A percentile compares a stretch with the other conserved stretches of the same genome.
These are phyloP conservation scores for Zelopaecilomyces penicillatus DNA, from an alignment of 2,329 filamentous ascomycete species.

Conservation along the genomic window DNA sequence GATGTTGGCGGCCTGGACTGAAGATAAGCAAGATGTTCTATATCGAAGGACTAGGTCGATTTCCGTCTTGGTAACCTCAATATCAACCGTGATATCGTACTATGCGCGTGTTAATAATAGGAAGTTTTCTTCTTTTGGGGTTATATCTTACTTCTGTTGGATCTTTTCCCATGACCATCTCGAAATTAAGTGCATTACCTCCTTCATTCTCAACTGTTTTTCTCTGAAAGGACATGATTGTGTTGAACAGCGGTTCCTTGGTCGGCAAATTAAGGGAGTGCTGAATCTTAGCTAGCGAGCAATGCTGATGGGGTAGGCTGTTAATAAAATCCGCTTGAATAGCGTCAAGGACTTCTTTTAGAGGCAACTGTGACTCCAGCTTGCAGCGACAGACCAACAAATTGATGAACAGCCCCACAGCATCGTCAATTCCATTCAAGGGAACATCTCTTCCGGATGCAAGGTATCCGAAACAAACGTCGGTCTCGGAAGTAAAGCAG, in stretches of 20 bases:
- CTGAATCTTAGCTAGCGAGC: conserved; percentile 30
- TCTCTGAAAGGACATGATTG: conserved; percentile 1
- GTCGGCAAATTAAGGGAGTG: not conserved
- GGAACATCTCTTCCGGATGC: conserved; percentile 14
- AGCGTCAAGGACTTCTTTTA: conserved; percentile 14
- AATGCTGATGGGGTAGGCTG: conserved; percentile 40
- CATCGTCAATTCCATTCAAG: conserved; percentile 10
- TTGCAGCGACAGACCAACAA: conserved; percentile 45
- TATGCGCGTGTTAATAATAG: not conserved
- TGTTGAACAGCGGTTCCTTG: conserved; percentile 2
- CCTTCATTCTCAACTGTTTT: not conserved
- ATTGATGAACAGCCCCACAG: conserved; percentile 27
- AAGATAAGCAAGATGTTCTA: not conserved
- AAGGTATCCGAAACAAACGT: conserved; percentile 40
- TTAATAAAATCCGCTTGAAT: conserved; percentile 34
- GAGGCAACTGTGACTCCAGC: conserved; percentile 13
- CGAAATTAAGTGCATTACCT: not conserved
- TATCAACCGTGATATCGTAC: not conserved
- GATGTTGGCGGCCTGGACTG: not conserved
- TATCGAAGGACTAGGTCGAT: not conserved
- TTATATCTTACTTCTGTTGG: conserved; percentile 1
- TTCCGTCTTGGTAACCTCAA: not conserved
- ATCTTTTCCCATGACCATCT: not conserved
- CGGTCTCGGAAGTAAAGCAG: conserved; percentile 35
- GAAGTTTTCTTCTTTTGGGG: not conserved